A percentile compares a stretch with the other conserved stretches of the same genome.
phyloP scores from a whole-genome alignment of 805 yeast genomes.

The Saccharomycopsis malanga region DNA sequence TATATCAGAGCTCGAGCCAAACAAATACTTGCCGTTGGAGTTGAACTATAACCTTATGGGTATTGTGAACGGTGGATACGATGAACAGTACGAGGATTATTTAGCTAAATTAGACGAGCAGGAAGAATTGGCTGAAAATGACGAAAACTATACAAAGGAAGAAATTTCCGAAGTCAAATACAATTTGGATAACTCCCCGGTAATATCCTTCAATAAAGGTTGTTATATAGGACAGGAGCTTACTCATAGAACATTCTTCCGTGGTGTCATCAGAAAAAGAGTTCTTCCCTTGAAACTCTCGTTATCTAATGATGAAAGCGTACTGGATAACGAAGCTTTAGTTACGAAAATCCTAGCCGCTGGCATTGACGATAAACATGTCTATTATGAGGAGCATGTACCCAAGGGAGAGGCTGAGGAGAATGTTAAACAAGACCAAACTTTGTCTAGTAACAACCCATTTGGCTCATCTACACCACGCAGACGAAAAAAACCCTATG shows the following conservation, averaged over 20 bases:
- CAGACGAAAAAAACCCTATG: conserved; percentile 5
- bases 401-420: background rate
- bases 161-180: conserved; percentile 2
- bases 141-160: conserved; percentile 1
- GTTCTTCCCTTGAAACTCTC: conserved; percentile 58
- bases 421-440: background rate
- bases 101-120: background rate
- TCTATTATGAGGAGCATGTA: conserved; percentile 11
- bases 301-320: conserved; percentile 18
- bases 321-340: background rate
- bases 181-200: conserved; percentile 12
- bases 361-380: background rate
- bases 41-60: conserved; percentile 53
- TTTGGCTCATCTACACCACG: conserved; percentile 13
- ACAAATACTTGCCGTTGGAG: conserved; percentile 71
- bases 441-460: conserved; percentile 3
- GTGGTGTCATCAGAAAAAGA: conserved; percentile 78
- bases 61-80: conserved; percentile 48
- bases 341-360: conserved; percentile 5
- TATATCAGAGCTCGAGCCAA: conserved; percentile 40
- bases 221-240: conserved; percentile 96
- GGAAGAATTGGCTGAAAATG: conserved; percentile 8
- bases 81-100: conserved; percentile 12
- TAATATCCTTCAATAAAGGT: conserved; percentile 83
- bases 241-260: conserved; percentile 79